Evolutionary conservation across 768 basidiomycete genomes (phyloP).

Genomic region (Amanita phalloides): DNA sequence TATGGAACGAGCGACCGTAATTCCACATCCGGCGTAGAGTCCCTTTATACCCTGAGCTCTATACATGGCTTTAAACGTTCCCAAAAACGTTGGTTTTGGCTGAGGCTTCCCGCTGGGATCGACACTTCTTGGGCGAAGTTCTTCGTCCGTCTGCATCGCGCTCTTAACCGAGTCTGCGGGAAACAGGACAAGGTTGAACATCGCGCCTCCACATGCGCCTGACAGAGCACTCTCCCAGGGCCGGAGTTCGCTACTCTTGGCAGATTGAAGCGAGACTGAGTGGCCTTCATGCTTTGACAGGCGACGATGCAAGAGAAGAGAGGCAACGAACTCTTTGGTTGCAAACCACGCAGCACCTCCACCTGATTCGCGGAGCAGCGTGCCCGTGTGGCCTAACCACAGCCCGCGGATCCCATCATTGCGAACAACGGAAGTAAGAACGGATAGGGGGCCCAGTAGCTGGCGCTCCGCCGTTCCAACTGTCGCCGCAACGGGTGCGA

Average conservation of each 20-base stretch:
- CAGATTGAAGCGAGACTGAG: conserved; percentile 8
- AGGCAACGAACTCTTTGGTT: conserved; percentile 69
- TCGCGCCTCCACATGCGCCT: conserved; percentile 71
- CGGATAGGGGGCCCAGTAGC: conserved; percentile 18
- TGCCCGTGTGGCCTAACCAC: conserved; percentile 83
- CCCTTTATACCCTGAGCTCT: conserved; percentile 62
- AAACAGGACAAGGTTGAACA: conserved; percentile 75
- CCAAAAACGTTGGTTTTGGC: conserved; percentile 35
- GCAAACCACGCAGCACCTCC: conserved; percentile 83
- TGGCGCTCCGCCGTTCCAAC: conserved; percentile 8
- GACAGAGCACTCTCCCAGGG: conserved; percentile 72
- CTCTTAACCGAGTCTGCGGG: conserved; percentile 89
- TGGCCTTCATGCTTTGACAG: conserved; percentile 9
- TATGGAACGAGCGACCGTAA: conserved; percentile 73
- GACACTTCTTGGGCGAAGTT: conserved; percentile 39
- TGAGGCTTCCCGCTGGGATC: conserved; percentile 10
- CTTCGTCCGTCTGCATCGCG: conserved; percentile 83
- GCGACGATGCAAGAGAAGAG: conserved; percentile 45
- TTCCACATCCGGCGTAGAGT: conserved; percentile 81
- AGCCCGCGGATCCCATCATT: conserved; percentile 53
- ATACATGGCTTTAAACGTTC: conserved; percentile 63
- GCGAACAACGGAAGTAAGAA: conserved; percentile 17
- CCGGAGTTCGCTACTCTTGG: conserved; percentile 20
- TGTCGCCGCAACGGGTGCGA: conserved; percentile 9
- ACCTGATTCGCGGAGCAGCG: conserved; percentile 80